phyloP scores from a whole-genome alignment of 2,329 filamentous ascomycete genomes.

The Monosporascus sp. region DNA sequence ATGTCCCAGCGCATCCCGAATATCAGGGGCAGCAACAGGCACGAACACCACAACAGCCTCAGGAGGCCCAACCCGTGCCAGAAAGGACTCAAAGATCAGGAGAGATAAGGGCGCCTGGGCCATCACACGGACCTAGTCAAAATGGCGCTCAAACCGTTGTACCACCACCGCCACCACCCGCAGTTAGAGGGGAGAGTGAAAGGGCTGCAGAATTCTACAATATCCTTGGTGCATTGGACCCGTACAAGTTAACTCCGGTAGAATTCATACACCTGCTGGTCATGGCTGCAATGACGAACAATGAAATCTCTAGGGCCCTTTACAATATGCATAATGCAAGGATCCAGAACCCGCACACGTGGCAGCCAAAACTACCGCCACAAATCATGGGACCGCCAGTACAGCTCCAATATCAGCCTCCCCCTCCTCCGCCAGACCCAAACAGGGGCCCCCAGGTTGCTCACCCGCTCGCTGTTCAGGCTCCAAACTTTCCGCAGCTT shows the following conservation, averaged over 20 bases:
- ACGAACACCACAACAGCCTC: neutral
- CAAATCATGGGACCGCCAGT: neutral
- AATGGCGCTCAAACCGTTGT: neutral
- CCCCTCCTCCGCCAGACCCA: neutral
- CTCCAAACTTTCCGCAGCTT: neutral
- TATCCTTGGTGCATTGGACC: constrained; percentile 12
- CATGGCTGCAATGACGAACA: constrained; percentile 11
- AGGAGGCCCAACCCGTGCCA: neutral
- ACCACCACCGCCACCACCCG: neutral
- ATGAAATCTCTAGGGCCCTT: constrained; percentile 10
- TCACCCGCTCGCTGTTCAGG: neutral
- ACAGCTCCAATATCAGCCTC: neutral
- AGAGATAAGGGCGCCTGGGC: neutral
- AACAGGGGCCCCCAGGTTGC: neutral
- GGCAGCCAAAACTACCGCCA: constrained; percentile 6
- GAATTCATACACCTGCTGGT: constrained; percentile 18
- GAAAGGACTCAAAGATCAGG: neutral
- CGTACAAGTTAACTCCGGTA: constrained; percentile 9
- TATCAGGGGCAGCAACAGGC: neutral
- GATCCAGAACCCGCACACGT: constrained; percentile 7
- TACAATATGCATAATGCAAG: constrained; percentile 7
- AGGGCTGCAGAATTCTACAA: constrained; percentile 6
- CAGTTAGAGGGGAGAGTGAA: neutral
- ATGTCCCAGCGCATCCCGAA: neutral
- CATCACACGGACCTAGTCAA: neutral